Evolutionary conservation across 495 filamentous ascomycete genomes (phyloP), one percentile per base, ranked within the genome.

Genomic region (Penicillium turbatum): DNA sequence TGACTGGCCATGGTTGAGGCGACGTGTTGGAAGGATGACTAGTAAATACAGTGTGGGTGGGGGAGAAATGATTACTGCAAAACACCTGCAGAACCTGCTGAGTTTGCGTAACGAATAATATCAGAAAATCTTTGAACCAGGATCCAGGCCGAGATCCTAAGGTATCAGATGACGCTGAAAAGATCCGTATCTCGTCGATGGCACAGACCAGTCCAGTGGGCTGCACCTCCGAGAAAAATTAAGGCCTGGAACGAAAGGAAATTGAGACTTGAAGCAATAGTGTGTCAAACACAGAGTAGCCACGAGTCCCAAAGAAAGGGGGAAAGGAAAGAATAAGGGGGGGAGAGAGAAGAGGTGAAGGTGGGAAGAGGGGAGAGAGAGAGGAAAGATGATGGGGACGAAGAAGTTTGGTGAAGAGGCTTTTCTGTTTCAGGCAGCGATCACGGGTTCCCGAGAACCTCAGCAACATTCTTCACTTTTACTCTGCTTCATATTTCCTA

Each of bases 31-130:
- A 46, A 59, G 56, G 60, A 56, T 63, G 57, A 61, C 65, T 61
- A 67, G 65, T 66, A 72, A 64, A 73, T 70, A 73, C 69, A 72
- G 67, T 65, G 57, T 13, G 62, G 50, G 63, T 52, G 21, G 21
- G 35, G 62, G 50, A 62, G 54, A 61, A 67, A 69, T 59, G 62
- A 73, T 73, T 74, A 75, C 65, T 68, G 72, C 66, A 74, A 75
- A 72, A 72, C 86, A 90, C 86, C 88, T 89, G 89, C 88, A 92
- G 89, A 82, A 79, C 88, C 87, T 82, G 88, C 89, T 91, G 88
- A 86, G 87, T 89, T 92, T 75, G 72, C 72, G 72, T 72, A 57
- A 55, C 53, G 57, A 63, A 61, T 57, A 52, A 40, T 59, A 59
- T 54, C 54, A 63, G 54, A 54, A 60, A 56, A 40, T 53, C 57